Conservation (phyloP, 306 rosid species). For the Begonia loranthoides region DNA sequence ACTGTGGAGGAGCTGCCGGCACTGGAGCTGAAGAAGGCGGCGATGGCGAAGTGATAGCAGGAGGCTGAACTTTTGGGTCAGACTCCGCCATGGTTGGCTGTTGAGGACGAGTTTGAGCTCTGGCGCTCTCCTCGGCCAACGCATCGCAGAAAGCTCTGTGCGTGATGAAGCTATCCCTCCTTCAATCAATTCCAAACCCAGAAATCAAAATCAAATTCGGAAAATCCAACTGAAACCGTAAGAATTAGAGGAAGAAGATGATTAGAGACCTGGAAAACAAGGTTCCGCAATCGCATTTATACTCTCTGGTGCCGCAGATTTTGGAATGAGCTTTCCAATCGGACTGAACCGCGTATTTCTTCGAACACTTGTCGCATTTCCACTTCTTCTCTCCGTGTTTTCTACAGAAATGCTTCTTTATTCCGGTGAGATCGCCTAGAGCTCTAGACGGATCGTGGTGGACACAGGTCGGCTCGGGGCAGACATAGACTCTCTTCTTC, state of each 20-base stretch:
- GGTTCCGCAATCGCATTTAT: conserved; percentile 90
- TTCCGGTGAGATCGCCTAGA: conserved; percentile 81
- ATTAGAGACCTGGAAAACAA: conserved; percentile 45
- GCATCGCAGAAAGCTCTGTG: conserved; percentile 96
- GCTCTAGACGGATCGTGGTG: conserved; percentile 92
- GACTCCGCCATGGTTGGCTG: conserved; percentile 2
- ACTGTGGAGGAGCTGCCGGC: conserved; percentile 24
- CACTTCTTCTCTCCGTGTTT: conserved; percentile 97
- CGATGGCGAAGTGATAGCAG: conserved; percentile 18
- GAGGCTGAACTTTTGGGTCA: conserved; percentile 17
- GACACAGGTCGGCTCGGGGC: conserved; percentile 74
- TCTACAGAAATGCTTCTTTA: conserved; percentile 85
- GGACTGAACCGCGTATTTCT: conserved; percentile 92
- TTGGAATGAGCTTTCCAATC: conserved; percentile 98
- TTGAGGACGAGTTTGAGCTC: conserved; percentile 24
- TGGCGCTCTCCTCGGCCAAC: conserved; percentile 62
- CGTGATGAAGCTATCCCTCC: conserved; percentile 93
- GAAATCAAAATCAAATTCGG: conserved; percentile 11
- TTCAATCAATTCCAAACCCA: conserved; percentile 17
- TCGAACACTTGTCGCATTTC: conserved; percentile 89
- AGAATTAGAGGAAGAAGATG: too few species aligned
- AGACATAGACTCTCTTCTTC: conserved; percentile 77
- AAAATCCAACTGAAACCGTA: conserved; percentile 9
- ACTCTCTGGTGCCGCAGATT: conserved; percentile 81
- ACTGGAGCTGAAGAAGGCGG: conserved; percentile 1